phyloP scores from a whole-genome alignment of 805 yeast genomes.

The Candida xyloterini region DNA sequence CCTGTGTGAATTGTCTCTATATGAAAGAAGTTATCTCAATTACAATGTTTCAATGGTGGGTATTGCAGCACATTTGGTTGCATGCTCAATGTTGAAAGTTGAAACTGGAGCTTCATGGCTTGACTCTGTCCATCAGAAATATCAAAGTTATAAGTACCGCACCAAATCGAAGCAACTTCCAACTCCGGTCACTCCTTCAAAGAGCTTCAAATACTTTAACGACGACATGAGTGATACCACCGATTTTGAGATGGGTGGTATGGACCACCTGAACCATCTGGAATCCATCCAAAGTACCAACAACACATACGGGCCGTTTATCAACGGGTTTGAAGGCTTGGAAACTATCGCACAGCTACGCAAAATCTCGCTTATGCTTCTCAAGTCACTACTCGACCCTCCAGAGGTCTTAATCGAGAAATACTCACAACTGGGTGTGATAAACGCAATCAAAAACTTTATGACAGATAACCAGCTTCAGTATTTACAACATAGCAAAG shows the following conservation, averaged over 20 bases:
- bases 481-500: slow-evolving; percentile 18
- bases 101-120: slow-evolving; percentile 41
- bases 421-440: slow-evolving; percentile 50
- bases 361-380: slow-evolving; percentile 41
- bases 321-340: slow-evolving; percentile 45
- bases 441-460: slow-evolving; percentile 40
- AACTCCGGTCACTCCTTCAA: slow-evolving; percentile 28
- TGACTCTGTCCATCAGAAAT: slow-evolving; percentile 21
- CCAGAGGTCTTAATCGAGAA: slow-evolving; percentile 53
- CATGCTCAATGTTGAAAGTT: slow-evolving; percentile 51
- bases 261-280: neutral
- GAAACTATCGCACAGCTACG: slow-evolving; percentile 39
- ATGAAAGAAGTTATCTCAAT: slow-evolving; percentile 44
- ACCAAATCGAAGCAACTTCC: slow-evolving; percentile 17
- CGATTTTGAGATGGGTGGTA: slow-evolving; percentile 13
- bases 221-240: slow-evolving; percentile 18
- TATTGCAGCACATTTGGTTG: slow-evolving; percentile 50
- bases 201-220: slow-evolving; percentile 16
- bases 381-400: slow-evolving; percentile 41
- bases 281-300: slow-evolving; percentile 27
- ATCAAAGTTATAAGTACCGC: slow-evolving; percentile 13
- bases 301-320: slow-evolving; percentile 45
- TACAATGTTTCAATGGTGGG: slow-evolving; percentile 45
- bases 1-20: slow-evolving; percentile 52
- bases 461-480: slow-evolving; percentile 26